These are phyloP conservation scores for Fremontodendron californicum DNA, from an alignment of 345 rosid species.

Conservation along the genomic window DNA sequence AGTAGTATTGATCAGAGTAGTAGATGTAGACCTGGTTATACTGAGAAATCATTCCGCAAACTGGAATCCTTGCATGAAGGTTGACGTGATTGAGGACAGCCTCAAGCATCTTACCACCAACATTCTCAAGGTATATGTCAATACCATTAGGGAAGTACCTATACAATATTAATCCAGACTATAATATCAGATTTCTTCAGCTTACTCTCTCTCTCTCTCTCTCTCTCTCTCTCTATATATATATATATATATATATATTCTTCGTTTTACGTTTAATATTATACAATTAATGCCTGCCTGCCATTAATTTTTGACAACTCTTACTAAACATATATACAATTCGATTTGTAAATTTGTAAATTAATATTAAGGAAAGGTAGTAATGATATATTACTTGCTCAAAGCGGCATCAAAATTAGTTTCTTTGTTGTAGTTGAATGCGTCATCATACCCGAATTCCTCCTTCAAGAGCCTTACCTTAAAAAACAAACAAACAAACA, in stretches of 20 bases:
- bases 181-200: too few species aligned
- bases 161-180: background rate
- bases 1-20: too few species aligned
- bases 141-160: constrained; percentile 41
- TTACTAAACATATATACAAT: background rate
- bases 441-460: constrained; percentile 49
- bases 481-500: background rate
- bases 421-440: constrained; percentile 47
- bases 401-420: constrained; percentile 41
- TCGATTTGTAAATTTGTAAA: background rate
- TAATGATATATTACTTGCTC: constrained; percentile 29
- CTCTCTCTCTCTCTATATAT: too few species aligned
- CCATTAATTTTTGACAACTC: too few species aligned
- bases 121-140: constrained; percentile 47
- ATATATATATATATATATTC: too few species aligned
- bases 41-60: constrained; percentile 52
- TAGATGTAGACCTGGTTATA: constrained; percentile 35
- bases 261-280: background rate
- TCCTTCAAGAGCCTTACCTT: constrained; percentile 41
- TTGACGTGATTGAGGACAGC: constrained; percentile 53
- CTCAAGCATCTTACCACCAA: constrained; percentile 52
- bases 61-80: constrained; percentile 24
- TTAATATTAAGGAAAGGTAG: background rate
- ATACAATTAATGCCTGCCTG: too few species aligned
- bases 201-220: too few species aligned